Base-by-base conservation (phyloP, 2,329 filamentous ascomycete species). In the Lachnellula cervina region DNA sequence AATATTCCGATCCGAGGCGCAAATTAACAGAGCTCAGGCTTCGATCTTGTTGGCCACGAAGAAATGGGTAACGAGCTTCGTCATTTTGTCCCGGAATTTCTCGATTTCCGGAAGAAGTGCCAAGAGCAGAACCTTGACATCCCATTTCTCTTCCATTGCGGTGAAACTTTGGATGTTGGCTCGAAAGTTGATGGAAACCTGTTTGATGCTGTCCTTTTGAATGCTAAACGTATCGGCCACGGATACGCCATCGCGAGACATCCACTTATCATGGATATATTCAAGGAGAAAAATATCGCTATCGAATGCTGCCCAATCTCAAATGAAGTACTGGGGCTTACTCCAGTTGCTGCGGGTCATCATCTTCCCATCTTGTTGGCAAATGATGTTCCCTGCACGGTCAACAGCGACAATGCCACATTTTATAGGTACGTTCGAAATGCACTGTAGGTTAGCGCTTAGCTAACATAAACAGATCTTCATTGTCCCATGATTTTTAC, bases 251-350 rank as follows among this genome's bases (percentile, higher is more conserved):
- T 90, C 4, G 75, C 85, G 14, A 80, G 83, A 55, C 87, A 90
- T 66, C 83, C 83, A 0, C 73, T 80, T 38, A 72, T 90, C n/a
- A 81, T 89, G 71, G 73, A 84, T 59, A 73, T 79, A 49, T 88
- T 89, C 79, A 84, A 81, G 69, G 71, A 76, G 56, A 74, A 75
- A n/a, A 75, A 77, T 9, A 80, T 90, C 35, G 89, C 86, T 62
- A 76, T 91, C n/a, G 88, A 91, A 72, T 73, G 88, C 1, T 90
- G 88, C 62, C 88, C 87, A 0, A 89, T 90, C 49, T 90, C 86
- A 0, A 91, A 90, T 65, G 88, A 91, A 73, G 75, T 90, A 0
- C 72, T 90, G 17, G 86, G 88, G 35, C 76, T 91, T 17, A 88
- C 85, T 50, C 79, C 83, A 8, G 78, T 81, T 46, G 78, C 84